These are phyloP conservation scores for Lactifluus pinguis DNA, from an alignment of 768 basidiomycete genomes.

Conservation along the genomic window DNA sequence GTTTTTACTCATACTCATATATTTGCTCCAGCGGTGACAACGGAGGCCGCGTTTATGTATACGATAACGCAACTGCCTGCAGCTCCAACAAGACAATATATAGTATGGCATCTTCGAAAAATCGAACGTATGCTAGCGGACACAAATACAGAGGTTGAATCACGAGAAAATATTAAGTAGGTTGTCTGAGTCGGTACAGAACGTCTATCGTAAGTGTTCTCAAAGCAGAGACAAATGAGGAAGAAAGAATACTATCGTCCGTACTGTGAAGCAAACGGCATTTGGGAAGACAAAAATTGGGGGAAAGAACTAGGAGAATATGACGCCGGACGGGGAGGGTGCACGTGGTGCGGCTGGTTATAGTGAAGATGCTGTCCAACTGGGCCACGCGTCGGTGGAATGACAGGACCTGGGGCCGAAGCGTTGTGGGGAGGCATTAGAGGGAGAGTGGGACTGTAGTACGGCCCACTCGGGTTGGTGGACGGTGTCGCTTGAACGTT, in stretches of 20 bases:
- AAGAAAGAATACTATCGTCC: background rate
- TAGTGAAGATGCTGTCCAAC: background rate
- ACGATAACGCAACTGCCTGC: slow-evolving; percentile 4
- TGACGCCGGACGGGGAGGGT: background rate
- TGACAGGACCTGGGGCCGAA: background rate
- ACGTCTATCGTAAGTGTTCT: background rate
- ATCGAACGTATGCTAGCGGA: background rate
- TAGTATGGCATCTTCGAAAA: background rate
- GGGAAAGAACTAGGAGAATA: background rate
- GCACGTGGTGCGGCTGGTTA: background rate
- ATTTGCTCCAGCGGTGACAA: slow-evolving; percentile 13
- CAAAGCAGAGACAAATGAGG: background rate
- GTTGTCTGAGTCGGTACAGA: background rate
- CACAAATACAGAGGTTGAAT: background rate
- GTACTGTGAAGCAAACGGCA: background rate
- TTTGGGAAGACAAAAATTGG: background rate
- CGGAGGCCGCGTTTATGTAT: slow-evolving; percentile 17
- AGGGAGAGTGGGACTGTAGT: background rate
- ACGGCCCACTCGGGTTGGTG: background rate
- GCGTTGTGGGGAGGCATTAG: background rate
- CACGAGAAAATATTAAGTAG: background rate
- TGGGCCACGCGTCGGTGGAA: background rate
- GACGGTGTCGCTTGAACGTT: background rate
- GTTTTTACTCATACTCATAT: background rate
- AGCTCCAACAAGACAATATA: background rate